A percentile compares a stretch with the other conserved stretches of the same genome.
Conservation (phyloP, 345 rosid genomes). For the Angophora floribunda region DNA sequence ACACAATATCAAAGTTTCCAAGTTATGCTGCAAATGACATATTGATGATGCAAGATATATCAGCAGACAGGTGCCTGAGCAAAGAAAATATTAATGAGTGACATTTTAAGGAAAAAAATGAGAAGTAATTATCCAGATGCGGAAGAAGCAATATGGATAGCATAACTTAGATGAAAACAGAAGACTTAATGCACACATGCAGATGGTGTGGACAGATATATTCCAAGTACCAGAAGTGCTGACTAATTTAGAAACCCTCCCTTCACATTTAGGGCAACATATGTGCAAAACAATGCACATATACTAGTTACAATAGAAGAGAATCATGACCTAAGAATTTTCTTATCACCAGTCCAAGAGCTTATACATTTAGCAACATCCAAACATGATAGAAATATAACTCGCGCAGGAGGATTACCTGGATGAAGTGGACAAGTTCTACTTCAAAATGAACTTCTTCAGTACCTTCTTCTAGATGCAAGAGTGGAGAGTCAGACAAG, state of each 20-base stretch:
- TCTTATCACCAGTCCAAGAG: neutral
- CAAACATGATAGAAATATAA: neutral
- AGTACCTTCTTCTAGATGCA: conserved; percentile 47
- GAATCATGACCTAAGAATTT: neutral
- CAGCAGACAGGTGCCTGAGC: neutral
- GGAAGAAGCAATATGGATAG: neutral
- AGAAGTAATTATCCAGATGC: neutral
- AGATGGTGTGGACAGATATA: neutral
- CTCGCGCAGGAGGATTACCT: conserved; percentile 29
- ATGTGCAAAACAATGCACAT: neutral
- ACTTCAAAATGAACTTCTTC: conserved; percentile 93
- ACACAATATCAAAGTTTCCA: neutral
- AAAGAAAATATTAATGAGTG: neutral
- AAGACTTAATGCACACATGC: neutral
- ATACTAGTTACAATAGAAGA: neutral
- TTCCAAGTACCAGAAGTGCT: neutral
- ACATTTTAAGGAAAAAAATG: neutral
- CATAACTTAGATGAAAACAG: neutral
- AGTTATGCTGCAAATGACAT: neutral
- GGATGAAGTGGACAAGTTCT: conserved; percentile 84
- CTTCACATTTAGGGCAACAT: neutral
- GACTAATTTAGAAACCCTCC: neutral
- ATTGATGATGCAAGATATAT: neutral
- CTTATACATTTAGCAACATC: neutral
- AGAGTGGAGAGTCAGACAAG: conserved; percentile 57